Base-by-base conservation (phyloP, 805 yeast species). In the Priceomyces melissophilus region DNA sequence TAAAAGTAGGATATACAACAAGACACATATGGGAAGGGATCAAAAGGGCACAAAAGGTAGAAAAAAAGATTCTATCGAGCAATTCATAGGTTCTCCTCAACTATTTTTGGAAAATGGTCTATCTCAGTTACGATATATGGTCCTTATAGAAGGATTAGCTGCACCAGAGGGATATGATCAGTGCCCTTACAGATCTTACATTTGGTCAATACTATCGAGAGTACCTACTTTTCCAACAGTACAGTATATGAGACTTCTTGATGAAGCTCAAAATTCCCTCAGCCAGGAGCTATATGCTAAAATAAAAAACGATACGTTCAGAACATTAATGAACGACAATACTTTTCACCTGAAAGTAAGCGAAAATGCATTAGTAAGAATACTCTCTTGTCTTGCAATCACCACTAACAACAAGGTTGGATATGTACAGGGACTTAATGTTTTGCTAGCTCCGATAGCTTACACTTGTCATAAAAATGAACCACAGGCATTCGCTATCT, bases 371-470 rank as follows among this genome's bases (percentile, higher is more conserved):
- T 61, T 89, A 32, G 73, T 83, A 8, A 63, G 96, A 34, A 65
- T 88, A 2, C 69, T 89, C 17, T 83, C 86, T 26, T 81, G 85
- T n/a, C 76, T 79, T 54, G 95, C 95, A 2, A 62, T 79, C 58
- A 61, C 74, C 13, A 44, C 57, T 9, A 37, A 32, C 43, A 55
- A 35, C 38, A 55, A 54, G 31, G 65, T 58, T 4, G 75, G 75
- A 0, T 87, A 87, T 55, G 96, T 89, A n/a, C 96, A 89, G 57
- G 96, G 96, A 2, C 79, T 90, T 84, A 89, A 89, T 57, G 88
- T 89, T 0, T 60, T 89, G 15, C 74, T 84, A 16, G 96, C 96
- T 0, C 96, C 96, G 1, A 76, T 89, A 41, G 75, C 88, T 12
- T 89, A 78, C 56, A 73, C 84, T 1, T 74, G 84, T 50, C 58